Evolutionary conservation across 2,329 filamentous ascomycete genomes (phyloP).

Genomic region (Polychaeton citri): DNA sequence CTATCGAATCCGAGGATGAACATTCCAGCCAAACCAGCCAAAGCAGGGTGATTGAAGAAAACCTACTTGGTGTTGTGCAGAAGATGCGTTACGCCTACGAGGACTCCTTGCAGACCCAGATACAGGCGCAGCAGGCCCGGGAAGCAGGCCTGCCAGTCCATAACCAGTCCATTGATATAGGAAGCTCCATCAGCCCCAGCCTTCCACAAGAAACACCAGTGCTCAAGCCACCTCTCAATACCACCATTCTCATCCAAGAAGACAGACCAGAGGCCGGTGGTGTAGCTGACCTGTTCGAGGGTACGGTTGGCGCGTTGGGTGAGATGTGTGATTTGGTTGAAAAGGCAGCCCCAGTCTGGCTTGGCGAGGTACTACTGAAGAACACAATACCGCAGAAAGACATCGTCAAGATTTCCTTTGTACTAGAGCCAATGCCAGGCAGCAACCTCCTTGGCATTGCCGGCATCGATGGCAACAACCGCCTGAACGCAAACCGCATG

Average conservation of each 20-base stretch:
- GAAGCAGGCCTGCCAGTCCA: conserved; percentile 20
- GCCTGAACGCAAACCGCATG: conserved; percentile 95
- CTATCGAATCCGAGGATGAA: conserved; percentile 37
- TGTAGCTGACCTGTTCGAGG: conserved; percentile 76
- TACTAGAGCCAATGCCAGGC: conserved; percentile 62
- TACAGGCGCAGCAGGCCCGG: conserved; percentile 15
- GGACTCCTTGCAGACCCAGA: conserved; percentile 43
- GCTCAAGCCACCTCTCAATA: conserved; percentile 54
- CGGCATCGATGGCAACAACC: conserved; percentile 67
- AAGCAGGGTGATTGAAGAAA: conserved; percentile 64
- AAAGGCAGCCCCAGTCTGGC: conserved; percentile 77
- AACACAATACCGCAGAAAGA: conserved; percentile 78
- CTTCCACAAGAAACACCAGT: conserved; percentile 62
- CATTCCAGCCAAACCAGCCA: conserved; percentile 43
- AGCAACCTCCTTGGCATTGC: conserved; percentile 50
- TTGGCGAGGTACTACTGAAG: conserved; percentile 72
- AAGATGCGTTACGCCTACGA: conserved; percentile 63
- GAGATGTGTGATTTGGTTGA: conserved; percentile 72
- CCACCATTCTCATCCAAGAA: conserved; percentile 51
- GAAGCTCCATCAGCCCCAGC: conserved; percentile 55
- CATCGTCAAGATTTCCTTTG: conserved; percentile 90
- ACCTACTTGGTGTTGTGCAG: conserved; percentile 58
- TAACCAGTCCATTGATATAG: conserved; percentile 30
- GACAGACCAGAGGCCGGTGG: conserved; percentile 49
- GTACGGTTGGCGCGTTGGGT: conserved; percentile 67